Base-by-base conservation (phyloP, 306 rosid genomes). In the Cyclanthera cordifolia region DNA sequence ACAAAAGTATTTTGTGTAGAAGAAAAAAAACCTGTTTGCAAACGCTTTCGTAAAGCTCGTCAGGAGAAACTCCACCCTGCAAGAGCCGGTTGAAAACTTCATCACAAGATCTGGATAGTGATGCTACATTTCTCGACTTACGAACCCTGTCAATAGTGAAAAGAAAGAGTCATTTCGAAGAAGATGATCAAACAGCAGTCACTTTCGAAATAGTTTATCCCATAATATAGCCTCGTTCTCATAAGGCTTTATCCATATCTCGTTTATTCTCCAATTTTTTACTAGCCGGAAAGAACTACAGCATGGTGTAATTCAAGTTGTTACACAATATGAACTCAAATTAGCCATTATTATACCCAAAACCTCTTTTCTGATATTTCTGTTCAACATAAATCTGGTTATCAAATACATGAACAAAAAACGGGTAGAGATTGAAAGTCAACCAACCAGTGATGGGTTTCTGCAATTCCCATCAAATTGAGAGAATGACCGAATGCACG, bases 401-500 rank as follows among this genome's bases (percentile, higher is more conserved):
- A 39, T 63, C 2, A 63, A 20, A 63, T 20, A 63, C 21, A 37
- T 37, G 32, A 39, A 10, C 50, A 59, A 73, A 25, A 16, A 72
- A 46, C 11, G 48, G 43, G n/a, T 61, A 37, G 43, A 32, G 27
- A 39, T 17, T 32, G 56, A 53, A 27, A 56, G 16, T 20, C 37
- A 55, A 19, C 72, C 52, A 53, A 91, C 96, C 95, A 81, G 72
- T 91, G 97, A 77, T 91, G 96, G 45, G 96, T 89, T 79, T 91
- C 97, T 30, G 97, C 97, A 73, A 91, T 85, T 46, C 97, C 92
- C 87, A 80, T 89, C 82, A 91, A 73, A 76, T 84, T 89, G 80
- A 91, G 96, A 80, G 84, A 84, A 50, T 92, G 96, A 73, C 97
- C 85, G 67, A 89, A 89, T 50, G 96, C 92, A 69, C 96, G 97